Evolutionary conservation across 2,329 filamentous ascomycete species (phyloP).

Genomic region (Thermoascus crustaceus): DNA sequence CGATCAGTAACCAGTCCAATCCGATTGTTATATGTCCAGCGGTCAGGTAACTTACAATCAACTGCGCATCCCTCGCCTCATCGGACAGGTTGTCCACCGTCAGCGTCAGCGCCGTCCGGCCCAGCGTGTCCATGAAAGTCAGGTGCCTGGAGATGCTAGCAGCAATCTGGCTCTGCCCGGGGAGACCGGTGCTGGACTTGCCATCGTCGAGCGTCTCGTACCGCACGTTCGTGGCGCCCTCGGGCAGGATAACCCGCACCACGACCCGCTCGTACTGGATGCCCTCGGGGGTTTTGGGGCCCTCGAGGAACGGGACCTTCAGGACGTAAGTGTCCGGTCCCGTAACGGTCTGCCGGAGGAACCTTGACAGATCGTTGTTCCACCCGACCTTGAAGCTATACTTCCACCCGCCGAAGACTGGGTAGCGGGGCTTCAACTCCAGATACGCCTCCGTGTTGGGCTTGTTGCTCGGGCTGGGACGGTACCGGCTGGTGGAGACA

Average conservation of each 20-base stretch:
- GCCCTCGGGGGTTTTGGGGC: conserved; percentile 77
- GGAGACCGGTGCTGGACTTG: conserved; percentile 56
- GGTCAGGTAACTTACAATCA: conserved; percentile 48
- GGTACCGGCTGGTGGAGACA: conserved; percentile 86
- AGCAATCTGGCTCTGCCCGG: conserved; percentile 47
- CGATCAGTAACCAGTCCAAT: conserved; percentile 4
- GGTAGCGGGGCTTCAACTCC: conserved; percentile 88
- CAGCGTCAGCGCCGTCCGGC: conserved; percentile 73
- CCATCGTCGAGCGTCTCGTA: conserved; percentile 72
- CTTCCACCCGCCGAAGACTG: conserved; percentile 96
- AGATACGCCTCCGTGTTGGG: conserved; percentile 71
- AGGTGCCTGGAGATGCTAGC: conserved; percentile 59
- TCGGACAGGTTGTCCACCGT: conserved; percentile 82
- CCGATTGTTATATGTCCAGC: not conserved
- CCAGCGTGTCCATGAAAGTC: conserved; percentile 89
- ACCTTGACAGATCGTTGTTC: conserved; percentile 76
- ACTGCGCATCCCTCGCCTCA: conserved; percentile 72
- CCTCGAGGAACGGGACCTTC: conserved; percentile 87
- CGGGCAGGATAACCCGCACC: conserved; percentile 77
- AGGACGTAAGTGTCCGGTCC: conserved; percentile 67
- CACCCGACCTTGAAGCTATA: conserved; percentile 95
- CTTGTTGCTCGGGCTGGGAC: conserved; percentile 46
- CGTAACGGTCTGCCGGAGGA: conserved; percentile 55
- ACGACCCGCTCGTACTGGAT: conserved; percentile 76
- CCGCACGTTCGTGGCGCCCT: conserved; percentile 61